These are phyloP conservation scores for Gentiana straminea DNA, from an alignment of 257 asterid genomes.

Conservation along the genomic window DNA sequence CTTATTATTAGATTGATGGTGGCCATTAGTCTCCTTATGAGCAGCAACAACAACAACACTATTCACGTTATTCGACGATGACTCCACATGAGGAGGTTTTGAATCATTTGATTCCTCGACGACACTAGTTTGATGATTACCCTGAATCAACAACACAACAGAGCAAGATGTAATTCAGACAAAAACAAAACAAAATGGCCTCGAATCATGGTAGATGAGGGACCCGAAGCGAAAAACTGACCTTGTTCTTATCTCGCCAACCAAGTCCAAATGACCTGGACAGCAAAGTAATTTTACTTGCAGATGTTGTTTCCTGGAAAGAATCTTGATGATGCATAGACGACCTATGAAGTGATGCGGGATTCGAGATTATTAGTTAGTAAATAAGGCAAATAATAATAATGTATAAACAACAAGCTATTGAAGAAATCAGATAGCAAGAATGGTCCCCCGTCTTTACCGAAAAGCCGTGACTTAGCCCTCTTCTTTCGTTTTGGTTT, in stretches of 20 bases:
- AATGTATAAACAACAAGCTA: too few relatives aligned
- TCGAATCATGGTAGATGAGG: too few relatives aligned
- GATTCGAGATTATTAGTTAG: too few relatives aligned
- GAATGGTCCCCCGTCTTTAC: too few relatives aligned
- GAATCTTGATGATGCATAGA: constrained; percentile 60
- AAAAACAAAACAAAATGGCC: too few relatives aligned
- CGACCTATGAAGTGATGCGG: constrained; percentile 35
- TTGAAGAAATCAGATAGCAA: too few relatives aligned
- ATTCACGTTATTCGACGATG: constrained; percentile 9
- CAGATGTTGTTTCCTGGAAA: constrained; percentile 43
- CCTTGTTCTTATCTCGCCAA: constrained; percentile 96
- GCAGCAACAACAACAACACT: not conserved
- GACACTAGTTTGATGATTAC: not conserved
- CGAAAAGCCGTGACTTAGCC: too few relatives aligned
- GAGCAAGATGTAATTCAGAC: too few relatives aligned
- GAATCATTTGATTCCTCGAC: constrained; percentile 43
- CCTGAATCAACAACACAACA: too few relatives aligned
- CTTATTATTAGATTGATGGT: constrained; percentile 15
- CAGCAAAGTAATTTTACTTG: constrained; percentile 68
- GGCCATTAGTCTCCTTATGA: constrained; percentile 34
- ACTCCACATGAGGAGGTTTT: constrained; percentile 22
- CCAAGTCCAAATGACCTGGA: constrained; percentile 76
- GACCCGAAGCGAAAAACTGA: constrained; percentile 9
- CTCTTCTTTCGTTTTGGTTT: too few relatives aligned
- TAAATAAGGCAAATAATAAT: too few relatives aligned